Evolutionary conservation across 176 grass and related monocot genomes (phyloP), one percentile per base, ranked within the genome.

Genomic region (Paspalum vaginatum): DNA sequence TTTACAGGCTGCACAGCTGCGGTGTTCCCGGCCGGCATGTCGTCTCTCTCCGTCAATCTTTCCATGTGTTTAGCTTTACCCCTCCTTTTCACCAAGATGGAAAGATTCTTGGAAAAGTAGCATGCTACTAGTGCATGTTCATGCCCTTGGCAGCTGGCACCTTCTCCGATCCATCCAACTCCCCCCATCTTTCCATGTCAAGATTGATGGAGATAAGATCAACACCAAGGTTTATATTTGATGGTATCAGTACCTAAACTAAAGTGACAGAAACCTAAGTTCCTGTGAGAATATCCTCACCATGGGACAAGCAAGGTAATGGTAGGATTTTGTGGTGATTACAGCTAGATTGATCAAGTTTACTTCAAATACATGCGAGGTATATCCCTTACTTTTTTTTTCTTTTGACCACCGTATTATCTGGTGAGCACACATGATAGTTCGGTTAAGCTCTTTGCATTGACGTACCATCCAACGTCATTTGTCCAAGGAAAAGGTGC

Each of bases 61-160:
- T 60, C 17, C 44, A 60, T 83, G 75, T 67, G 74, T 67, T 72
- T 70, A 79, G 74, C 79, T 27, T 72, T 42, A 67, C 21, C 53
- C 5, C 8, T 25, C 51, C 17, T 46, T 88, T 79, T 84, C 86
- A 79, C 76, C 54, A 68, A 60, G 75, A 84, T 80, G 75, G 67
- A 79, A 84, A 75, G 75, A 84, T 88, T 84, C 75, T 84, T 25
- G 37, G 85, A 48, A 39, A 72, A 78, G 81, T 78, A 42, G 58
- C 49, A 58, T 84, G 81, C 44, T 62, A 37, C 68, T 58, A 58
- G 21, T 75, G 44, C 46, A 15, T 50, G 75, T 64, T 64, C 44
- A 64, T 14, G 45, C 17, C 58, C 74, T 7, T 44, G 37, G 53
- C 59, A 50, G 10, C 39, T 65, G 60, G 46, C 47, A 20, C 59